Evolutionary conservation across 352 stramenopile genomes (phyloP).

Genomic region (Blastocystis sp.): DNA sequence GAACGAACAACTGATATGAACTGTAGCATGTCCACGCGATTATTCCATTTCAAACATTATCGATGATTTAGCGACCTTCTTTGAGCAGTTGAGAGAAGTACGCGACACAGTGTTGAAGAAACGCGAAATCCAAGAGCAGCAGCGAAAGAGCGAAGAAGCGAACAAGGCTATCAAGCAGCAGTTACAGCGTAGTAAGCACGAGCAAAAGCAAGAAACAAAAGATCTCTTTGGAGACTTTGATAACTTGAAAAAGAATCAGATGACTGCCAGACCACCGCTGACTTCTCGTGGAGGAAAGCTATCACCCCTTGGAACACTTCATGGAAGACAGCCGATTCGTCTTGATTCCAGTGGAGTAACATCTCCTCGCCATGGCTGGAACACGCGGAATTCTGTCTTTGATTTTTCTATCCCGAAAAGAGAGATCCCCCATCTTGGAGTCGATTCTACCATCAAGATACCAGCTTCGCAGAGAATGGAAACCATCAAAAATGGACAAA

Average conservation of each 20-base stretch:
- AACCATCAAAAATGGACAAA: neutral
- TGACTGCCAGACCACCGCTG: neutral
- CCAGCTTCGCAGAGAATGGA: neutral
- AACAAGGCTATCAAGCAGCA: neutral
- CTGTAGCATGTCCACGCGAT: neutral
- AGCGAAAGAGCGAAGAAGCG: neutral
- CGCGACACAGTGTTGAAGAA: neutral
- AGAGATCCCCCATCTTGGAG: neutral
- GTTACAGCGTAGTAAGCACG: neutral
- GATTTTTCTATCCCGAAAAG: neutral
- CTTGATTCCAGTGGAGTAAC: neutral
- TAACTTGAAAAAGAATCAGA: neutral
- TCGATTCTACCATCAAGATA: neutral
- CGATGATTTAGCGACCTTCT: constrained; percentile 15
- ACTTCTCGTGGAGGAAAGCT: neutral
- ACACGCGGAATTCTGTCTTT: neutral
- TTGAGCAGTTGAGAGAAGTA: constrained; percentile 4
- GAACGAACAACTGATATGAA: neutral
- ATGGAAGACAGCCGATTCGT: neutral
- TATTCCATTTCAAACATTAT: constrained; percentile 13
- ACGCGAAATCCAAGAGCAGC: neutral
- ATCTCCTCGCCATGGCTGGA: neutral
- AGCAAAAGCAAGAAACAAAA: neutral
- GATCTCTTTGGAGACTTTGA: neutral
- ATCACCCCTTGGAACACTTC: neutral